A percentile compares a stretch with the other conserved stretches of the same genome.
These are phyloP conservation scores for Colletotrichum aenigma DNA, from an alignment of 2,329 filamentous ascomycete species.

Conservation along the genomic window DNA sequence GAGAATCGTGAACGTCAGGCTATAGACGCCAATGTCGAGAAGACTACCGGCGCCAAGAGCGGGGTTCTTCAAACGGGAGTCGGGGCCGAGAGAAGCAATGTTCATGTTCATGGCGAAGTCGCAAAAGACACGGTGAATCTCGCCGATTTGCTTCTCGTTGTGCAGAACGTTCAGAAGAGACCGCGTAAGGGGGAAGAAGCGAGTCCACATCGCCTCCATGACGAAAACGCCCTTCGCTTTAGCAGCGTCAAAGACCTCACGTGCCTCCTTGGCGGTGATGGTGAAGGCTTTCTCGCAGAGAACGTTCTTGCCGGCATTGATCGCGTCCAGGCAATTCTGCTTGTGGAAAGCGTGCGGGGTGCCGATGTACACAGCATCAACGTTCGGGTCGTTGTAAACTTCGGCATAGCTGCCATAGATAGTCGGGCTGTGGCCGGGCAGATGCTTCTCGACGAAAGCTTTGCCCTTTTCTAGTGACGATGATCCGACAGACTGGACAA, in stretches of 20 bases:
- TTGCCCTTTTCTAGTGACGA: conserved; percentile 42
- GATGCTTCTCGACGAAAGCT: conserved; percentile 39
- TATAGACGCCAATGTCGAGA: conserved; percentile 49
- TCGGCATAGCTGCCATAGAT: conserved; percentile 43
- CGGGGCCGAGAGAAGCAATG: conserved; percentile 31
- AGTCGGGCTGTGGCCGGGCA: conserved; percentile 27
- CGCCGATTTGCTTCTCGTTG: conserved; percentile 42
- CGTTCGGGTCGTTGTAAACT: conserved; percentile 42
- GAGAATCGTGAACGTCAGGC: conserved; percentile 43
- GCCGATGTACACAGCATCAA: conserved; percentile 52
- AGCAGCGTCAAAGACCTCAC: conserved; percentile 43
- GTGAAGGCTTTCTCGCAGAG: conserved; percentile 52
- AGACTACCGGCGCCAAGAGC: conserved; percentile 45
- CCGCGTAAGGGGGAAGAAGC: conserved; percentile 42
- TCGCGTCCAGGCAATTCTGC: conserved; percentile 46
- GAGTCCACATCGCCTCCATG: conserved; percentile 52
- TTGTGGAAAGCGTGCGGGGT: conserved; percentile 50
- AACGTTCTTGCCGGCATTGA: conserved; percentile 45
- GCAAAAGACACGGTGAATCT: conserved; percentile 40
- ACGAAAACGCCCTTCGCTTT: conserved; percentile 44
- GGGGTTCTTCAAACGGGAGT: conserved; percentile 39
- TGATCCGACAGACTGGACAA: conserved; percentile 45
- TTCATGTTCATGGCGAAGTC: conserved; percentile 44
- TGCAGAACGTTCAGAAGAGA: conserved; percentile 38
- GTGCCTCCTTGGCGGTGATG: conserved; percentile 43